phyloP scores from a whole-genome alignment of 2,329 filamentous ascomycete species.

The Colletotrichum abscissum region DNA sequence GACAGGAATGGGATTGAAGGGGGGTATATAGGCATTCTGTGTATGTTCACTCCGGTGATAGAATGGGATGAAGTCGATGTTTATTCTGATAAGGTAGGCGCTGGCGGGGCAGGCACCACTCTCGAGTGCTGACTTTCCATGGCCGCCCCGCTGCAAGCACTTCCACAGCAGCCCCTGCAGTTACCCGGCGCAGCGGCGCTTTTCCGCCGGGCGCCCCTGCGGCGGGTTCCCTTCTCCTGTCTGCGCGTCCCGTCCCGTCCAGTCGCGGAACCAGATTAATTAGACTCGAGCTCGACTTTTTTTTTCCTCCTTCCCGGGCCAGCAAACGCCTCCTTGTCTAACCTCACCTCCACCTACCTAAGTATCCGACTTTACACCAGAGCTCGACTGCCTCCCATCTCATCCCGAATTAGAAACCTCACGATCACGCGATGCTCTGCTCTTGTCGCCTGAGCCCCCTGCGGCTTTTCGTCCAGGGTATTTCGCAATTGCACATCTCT shows the following conservation, averaged over 20 bases:
- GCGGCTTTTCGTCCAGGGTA: constrained; percentile 59
- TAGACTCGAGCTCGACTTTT: constrained; percentile 16
- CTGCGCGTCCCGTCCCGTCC: constrained; percentile 22
- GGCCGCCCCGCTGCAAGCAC: background rate
- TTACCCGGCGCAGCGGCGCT: constrained; percentile 19
- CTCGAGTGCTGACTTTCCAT: background rate
- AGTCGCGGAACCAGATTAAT: constrained; percentile 7
- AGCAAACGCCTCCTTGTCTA: background rate
- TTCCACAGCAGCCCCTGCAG: background rate
- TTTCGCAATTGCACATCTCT: constrained; percentile 53
- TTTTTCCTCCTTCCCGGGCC: background rate
- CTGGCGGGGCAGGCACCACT: too few species aligned
- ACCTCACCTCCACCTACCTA: background rate
- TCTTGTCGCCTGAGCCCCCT: constrained; percentile 58
- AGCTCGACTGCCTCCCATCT: background rate
- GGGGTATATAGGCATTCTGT: too few species aligned
- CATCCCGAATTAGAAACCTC: background rate
- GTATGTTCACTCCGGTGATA: too few species aligned
- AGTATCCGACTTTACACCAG: background rate
- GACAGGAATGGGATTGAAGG: too few species aligned
- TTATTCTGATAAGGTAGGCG: too few species aligned
- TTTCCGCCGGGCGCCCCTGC: background rate
- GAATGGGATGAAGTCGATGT: background rate
- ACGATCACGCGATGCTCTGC: constrained; percentile 55
- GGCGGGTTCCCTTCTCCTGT: background rate